Evolutionary conservation across 805 yeast species (phyloP).

Genomic region (Ogataea paradorogensis): DNA sequence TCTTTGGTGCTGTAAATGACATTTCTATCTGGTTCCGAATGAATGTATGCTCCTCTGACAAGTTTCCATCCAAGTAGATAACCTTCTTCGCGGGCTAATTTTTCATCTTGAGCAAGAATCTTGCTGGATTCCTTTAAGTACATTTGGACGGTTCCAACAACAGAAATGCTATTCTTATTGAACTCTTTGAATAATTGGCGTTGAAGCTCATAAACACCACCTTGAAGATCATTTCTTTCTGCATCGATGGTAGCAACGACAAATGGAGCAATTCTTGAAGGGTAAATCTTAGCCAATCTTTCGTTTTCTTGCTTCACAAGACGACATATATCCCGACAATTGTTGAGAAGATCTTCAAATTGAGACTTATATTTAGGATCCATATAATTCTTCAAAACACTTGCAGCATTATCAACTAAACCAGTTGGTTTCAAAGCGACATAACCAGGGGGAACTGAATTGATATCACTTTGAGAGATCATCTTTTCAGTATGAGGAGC

Average conservation of each 20-base stretch:
- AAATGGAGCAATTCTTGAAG: constrained; percentile 67
- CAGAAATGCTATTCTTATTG: constrained; percentile 64
- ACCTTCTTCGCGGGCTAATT: constrained; percentile 54
- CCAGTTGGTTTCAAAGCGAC: constrained; percentile 95
- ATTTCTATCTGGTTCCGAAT: constrained; percentile 73
- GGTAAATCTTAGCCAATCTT: constrained; percentile 47
- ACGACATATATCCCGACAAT: constrained; percentile 62
- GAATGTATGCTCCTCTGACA: constrained; percentile 95
- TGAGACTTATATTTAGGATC: constrained; percentile 44
- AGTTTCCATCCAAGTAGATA: constrained; percentile 84
- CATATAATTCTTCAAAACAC: constrained; percentile 61
- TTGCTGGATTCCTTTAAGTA: constrained; percentile 71
- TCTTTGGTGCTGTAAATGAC: constrained; percentile 74
- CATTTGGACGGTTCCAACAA: constrained; percentile 92
- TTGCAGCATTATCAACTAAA: constrained; percentile 70
- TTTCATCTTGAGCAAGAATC: constrained; percentile 59
- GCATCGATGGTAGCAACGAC: constrained; percentile 85
- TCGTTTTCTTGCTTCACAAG: constrained; percentile 53
- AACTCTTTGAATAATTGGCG: constrained; percentile 71
- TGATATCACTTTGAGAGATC: constrained; percentile 48
- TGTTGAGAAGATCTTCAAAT: constrained; percentile 60
- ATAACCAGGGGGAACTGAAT: constrained; percentile 83
- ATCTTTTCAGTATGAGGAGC: constrained; percentile 67
- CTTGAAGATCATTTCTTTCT: constrained; percentile 83
- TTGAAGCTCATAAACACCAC: constrained; percentile 88